Evolutionary conservation across 148 eudicot species (phyloP).

Genomic region (Pharnaceum exiguum): DNA sequence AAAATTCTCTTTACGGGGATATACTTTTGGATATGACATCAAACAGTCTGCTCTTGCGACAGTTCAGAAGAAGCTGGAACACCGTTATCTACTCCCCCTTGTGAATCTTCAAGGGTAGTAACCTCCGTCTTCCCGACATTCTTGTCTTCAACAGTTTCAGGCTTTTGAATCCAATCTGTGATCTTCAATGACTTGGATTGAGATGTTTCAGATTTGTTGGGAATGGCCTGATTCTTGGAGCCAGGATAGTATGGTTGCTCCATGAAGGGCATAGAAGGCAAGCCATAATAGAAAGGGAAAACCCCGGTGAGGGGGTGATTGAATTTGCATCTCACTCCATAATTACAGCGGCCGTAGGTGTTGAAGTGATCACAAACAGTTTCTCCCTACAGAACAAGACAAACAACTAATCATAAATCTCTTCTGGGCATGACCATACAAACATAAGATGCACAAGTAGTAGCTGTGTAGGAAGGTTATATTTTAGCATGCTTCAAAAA

Average conservation of each 20-base stretch:
- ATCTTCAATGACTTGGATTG: conserved; percentile 24
- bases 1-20: not conserved
- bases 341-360: conserved; percentile 52
- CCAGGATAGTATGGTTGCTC: conserved; percentile 25
- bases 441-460: not conserved
- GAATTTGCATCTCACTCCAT: conserved; percentile 59
- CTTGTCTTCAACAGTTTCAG: conserved; percentile 14
- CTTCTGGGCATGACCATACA: not conserved
- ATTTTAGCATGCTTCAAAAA: not conserved
- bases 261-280: conserved; percentile 25
- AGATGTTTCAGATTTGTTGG: conserved; percentile 20
- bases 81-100: conserved; percentile 1
- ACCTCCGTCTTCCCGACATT: not conserved
- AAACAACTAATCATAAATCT: not conserved
- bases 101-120: conserved; percentile 8
- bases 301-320: conserved; percentile 57
- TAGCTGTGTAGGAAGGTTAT: not conserved
- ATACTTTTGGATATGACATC: not conserved
- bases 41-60: conserved; percentile 11
- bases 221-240: conserved; percentile 19
- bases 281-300: conserved; percentile 25
- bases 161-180: conserved; percentile 31
- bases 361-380: conserved; percentile 44
- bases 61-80: conserved; percentile 3
- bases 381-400: conserved; percentile 40